Evolutionary conservation across 495 filamentous ascomycete species (phyloP).

Genomic region (Xylaria telfairii): DNA sequence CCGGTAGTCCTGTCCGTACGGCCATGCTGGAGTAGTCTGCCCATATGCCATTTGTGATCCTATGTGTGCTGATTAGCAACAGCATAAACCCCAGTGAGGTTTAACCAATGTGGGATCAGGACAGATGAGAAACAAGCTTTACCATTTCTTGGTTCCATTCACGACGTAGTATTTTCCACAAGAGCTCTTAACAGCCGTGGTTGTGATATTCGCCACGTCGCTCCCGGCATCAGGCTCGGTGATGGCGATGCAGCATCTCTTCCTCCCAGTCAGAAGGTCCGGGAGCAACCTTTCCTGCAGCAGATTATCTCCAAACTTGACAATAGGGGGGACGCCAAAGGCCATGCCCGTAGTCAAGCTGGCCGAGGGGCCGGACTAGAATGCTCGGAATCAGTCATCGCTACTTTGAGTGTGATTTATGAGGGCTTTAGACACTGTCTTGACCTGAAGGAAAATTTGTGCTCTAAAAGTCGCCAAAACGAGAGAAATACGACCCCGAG

Average conservation of each 20-base stretch:
- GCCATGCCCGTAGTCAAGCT: slow-evolving; percentile 71
- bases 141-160: slow-evolving; percentile 83
- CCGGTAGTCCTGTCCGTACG: slow-evolving; percentile 72
- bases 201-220: slow-evolving; percentile 74
- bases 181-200: slow-evolving; percentile 65
- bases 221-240: slow-evolving; percentile 76
- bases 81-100: neutral
- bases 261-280: slow-evolving; percentile 68
- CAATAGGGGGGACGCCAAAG: slow-evolving; percentile 72
- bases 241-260: slow-evolving; percentile 75
- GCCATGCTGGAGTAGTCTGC: slow-evolving; percentile 74
- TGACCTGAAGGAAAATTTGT: too few species aligned
- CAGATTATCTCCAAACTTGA: slow-evolving; percentile 67
- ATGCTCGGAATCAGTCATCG: too few species aligned
- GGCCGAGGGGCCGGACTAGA: slow-evolving; percentile 63
- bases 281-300: slow-evolving; percentile 70
- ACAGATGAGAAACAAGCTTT: slow-evolving; percentile 7
- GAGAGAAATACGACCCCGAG: too few species aligned
- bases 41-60: slow-evolving; percentile 82
- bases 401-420: too few species aligned
- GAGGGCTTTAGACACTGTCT: too few species aligned
- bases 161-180: slow-evolving; percentile 68
- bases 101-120: neutral
- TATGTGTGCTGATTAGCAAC: slow-evolving; percentile 29
- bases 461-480: too few species aligned